Conservation (phyloP, 371 early-diverging fungal species). For the Capillidium heterosporum region DNA sequence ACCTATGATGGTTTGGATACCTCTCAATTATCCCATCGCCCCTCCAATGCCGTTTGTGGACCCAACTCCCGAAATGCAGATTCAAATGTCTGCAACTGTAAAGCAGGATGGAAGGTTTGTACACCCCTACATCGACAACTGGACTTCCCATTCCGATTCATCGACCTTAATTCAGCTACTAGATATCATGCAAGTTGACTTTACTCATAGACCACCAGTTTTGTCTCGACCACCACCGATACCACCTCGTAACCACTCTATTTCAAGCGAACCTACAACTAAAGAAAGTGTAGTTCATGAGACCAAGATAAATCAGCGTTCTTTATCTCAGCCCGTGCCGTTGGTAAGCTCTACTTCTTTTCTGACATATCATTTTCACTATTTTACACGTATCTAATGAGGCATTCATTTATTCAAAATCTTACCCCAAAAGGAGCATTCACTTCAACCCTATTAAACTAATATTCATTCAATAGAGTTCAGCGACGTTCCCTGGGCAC, state of each 20-base stretch:
- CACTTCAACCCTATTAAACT: no score
- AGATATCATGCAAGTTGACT: background rate
- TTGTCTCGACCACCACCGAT: background rate
- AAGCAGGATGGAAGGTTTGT: background rate
- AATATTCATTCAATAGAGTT: no score
- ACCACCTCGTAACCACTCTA: background rate
- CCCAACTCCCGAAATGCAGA: conserved; percentile 1
- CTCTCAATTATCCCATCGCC: background rate
- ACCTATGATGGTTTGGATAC: background rate
- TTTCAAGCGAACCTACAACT: background rate
- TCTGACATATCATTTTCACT: no score
- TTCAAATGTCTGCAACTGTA: background rate
- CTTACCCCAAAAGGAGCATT: no score
- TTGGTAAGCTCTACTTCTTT: background rate
- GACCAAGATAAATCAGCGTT: background rate
- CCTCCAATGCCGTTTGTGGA: background rate
- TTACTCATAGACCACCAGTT: background rate
- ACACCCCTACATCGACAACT: background rate
- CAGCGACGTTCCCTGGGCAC: no score
- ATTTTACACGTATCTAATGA: no score
- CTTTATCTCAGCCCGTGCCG: background rate
- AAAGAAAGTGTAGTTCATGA: background rate
- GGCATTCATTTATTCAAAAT: no score
- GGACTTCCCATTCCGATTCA: background rate
- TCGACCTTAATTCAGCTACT: background rate